Base-by-base conservation (phyloP, 768 basidiomycete genomes). In the Melanogaster broomeanus region DNA sequence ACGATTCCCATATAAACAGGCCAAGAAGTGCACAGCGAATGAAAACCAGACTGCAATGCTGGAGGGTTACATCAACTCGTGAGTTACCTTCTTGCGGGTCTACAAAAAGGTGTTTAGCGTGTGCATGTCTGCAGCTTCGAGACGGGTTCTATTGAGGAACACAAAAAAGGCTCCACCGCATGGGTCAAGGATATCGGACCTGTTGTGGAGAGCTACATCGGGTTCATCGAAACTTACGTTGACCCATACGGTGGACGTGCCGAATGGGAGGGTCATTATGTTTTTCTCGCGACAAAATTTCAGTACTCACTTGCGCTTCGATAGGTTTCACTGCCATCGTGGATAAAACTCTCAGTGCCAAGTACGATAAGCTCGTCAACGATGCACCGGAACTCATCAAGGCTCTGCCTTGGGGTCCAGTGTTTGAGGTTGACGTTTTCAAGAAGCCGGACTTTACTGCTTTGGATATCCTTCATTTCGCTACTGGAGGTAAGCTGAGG, bases 221-320 rank as follows among this genome's bases (percentile, higher is more conserved):
- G 91, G 69, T 91, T 90, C 66, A 78, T 91, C 35, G 89, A 91
- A 75, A 91, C 87, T 1, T 90, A 90, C 53, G 86, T 93, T 16
- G 93, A 94, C 63, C 93, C 93, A 7, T 93, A 90, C 52, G 93
- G 92, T 31, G 87, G 81, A n/a, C 83, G 93, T 45, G 93, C 93
- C 0, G 93, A 94, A 67, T 94, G 92, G 92, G 91, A 94, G 81
- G 91, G 90, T 83, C 49, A 33, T 59, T 48, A 7, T 43, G 49
- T 38, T 41, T 22, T 24, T 38, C 47, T 33, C 31, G 43, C 16
- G 22, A 18, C 34, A 30, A 42, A 10, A 35, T 22, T 22, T 3
- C 35, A 25, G 3, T 1, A 6, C 47, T n/a, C 43, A 49, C 35
- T 46, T 16, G 59, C 11, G 19, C 45, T 35, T 15, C 18, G 37